Evolutionary conservation across 2,329 filamentous ascomycete species (phyloP).

Genomic region (Sporothrix luriei): DNA sequence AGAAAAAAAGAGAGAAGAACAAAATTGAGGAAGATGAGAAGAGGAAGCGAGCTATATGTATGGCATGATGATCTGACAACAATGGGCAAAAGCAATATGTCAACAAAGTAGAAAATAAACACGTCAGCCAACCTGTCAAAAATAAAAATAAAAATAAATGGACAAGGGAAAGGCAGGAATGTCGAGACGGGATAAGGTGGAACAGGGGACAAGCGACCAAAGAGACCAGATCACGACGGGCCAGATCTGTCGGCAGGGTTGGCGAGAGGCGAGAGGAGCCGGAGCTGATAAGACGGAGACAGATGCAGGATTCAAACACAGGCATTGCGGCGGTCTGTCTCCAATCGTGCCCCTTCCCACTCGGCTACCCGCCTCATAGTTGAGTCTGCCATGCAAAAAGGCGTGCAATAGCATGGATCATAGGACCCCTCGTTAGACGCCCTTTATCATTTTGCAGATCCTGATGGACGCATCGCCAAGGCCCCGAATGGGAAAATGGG

Average conservation of each 20-base stretch:
- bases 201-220: slow-evolving; percentile 23
- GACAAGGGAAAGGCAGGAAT: slow-evolving; percentile 23
- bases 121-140: neutral
- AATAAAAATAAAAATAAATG: slow-evolving; percentile 11
- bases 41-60: slow-evolving; percentile 25
- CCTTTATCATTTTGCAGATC: slow-evolving; percentile 29
- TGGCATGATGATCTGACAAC: neutral
- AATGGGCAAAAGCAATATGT: neutral
- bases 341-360: neutral
- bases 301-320: slow-evolving; percentile 14
- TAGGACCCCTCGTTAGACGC: slow-evolving; percentile 30
- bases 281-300: neutral
- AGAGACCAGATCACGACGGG: slow-evolving; percentile 13
- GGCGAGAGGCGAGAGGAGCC: neutral
- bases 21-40: slow-evolving; percentile 7
- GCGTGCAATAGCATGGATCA: slow-evolving; percentile 30
- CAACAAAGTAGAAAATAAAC: neutral
- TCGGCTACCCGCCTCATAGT: slow-evolving; percentile 9
- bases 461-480: slow-evolving; percentile 29
- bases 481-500: neutral
- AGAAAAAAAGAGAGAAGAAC: slow-evolving; percentile 10
- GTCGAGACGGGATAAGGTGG: slow-evolving; percentile 28
- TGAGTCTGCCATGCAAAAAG: neutral
- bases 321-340: slow-evolving; percentile 15
- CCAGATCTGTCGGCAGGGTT: slow-evolving; percentile 28